Conservation (phyloP, 495 filamentous ascomycete genomes). For the Chaetomium cochliodes region DNA sequence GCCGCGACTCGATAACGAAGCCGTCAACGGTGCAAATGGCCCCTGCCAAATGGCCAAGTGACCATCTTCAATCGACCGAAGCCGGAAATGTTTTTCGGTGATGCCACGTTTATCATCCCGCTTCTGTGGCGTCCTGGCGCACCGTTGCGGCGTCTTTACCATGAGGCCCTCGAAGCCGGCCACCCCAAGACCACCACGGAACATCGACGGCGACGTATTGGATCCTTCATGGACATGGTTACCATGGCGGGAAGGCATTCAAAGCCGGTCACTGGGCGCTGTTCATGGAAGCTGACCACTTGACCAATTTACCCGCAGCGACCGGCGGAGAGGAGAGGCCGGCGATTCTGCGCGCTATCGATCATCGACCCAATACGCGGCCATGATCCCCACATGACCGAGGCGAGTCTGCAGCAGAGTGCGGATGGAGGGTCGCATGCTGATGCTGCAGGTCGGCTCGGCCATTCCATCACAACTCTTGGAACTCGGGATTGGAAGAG, state of each 20-base stretch:
- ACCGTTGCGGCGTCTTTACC: conserved; percentile 13
- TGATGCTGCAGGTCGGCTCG: conserved; percentile 7
- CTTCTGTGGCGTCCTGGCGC: background rate
- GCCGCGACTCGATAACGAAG: background rate
- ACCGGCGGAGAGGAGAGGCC: conserved; percentile 4
- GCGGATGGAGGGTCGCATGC: conserved; percentile 2
- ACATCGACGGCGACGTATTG: background rate
- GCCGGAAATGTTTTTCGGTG: background rate
- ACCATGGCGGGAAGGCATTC: too few species aligned
- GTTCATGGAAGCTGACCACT: background rate
- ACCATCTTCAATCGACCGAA: background rate
- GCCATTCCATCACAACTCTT: background rate
- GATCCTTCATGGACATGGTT: background rate
- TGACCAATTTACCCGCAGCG: conserved; percentile 15
- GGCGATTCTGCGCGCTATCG: conserved; percentile 8
- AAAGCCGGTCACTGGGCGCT: background rate
- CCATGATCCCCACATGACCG: conserved; percentile 17
- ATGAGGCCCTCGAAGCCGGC: background rate
- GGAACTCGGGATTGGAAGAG: background rate
- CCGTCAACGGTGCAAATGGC: background rate
- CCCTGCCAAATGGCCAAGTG: background rate
- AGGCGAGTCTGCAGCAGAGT: conserved; percentile 6
- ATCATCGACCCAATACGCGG: conserved; percentile 16
- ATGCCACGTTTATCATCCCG: background rate
- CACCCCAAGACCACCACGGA: background rate